phyloP scores from a whole-genome alignment of 75 land plant species.

The Cunninghamia lanceolata region DNA sequence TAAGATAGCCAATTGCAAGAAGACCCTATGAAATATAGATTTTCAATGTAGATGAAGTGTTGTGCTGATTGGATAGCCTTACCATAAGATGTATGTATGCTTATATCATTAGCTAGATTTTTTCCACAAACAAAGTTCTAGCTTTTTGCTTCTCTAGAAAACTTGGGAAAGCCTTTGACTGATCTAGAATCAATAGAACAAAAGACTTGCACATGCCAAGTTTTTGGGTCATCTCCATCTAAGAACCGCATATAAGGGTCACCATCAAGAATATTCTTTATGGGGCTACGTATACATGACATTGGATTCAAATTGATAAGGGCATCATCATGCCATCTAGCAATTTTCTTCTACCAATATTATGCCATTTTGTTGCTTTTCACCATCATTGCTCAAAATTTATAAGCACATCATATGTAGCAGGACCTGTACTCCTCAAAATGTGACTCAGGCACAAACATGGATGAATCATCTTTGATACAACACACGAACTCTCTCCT shows the following conservation, averaged over 20 bases:
- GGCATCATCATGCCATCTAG: slow-evolving; percentile 53
- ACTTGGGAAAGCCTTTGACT: slow-evolving; percentile 73
- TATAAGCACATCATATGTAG: slow-evolving; percentile 80
- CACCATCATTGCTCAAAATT: slow-evolving; percentile 90
- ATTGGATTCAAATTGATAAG: slow-evolving; percentile 55
- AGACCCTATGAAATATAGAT: slow-evolving; percentile 91
- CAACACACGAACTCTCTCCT: too few relatives aligned
- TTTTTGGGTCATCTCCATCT: slow-evolving; percentile 53
- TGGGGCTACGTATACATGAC: slow-evolving; percentile 42
- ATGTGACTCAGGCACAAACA: too few relatives aligned
- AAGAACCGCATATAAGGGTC: slow-evolving; percentile 45
- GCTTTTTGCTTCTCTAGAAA: slow-evolving; percentile 21
- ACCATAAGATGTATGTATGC: slow-evolving; percentile 80
- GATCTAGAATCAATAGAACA: slow-evolving; percentile 87
- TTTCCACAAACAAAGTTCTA: slow-evolving; percentile 73
- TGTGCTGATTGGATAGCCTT: slow-evolving; percentile 81
- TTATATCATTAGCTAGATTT: slow-evolving; percentile 64
- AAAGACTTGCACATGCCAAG: slow-evolving; percentile 82
- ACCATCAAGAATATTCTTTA: background rate
- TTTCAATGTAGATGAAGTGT: slow-evolving; percentile 88
- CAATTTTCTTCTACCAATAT: slow-evolving; percentile 37
- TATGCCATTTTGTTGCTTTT: slow-evolving; percentile 44
- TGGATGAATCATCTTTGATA: too few relatives aligned
- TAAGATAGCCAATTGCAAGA: slow-evolving; percentile 76
- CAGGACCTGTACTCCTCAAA: too few relatives aligned